Conservation (phyloP, 495 filamentous ascomycete genomes). For the Hypoxylon rickii region DNA sequence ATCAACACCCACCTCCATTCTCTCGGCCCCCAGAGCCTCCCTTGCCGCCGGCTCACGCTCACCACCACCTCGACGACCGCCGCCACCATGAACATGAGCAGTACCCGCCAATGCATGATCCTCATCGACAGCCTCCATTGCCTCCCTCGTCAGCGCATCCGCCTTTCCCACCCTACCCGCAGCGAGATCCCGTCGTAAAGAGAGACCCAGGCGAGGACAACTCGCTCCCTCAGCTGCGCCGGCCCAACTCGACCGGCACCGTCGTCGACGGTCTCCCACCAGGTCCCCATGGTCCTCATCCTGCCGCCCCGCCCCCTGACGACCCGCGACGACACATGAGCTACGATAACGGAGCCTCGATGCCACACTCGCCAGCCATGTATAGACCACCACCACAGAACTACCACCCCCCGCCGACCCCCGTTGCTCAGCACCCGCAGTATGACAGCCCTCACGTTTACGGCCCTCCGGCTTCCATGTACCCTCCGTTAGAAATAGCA, state of each 20-base stretch:
- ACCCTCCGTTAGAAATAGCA: conserved; percentile 50
- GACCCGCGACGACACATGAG: conserved; percentile 53
- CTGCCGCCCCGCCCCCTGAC: conserved; percentile 38
- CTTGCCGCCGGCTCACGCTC: conserved; percentile 38
- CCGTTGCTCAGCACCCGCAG: conserved; percentile 45
- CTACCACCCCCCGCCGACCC: conserved; percentile 50
- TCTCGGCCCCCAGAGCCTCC: conserved; percentile 46
- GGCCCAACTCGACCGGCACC: conserved; percentile 50
- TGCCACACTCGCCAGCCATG: conserved; percentile 45
- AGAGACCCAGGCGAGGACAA: conserved; percentile 53
- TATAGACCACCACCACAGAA: conserved; percentile 47
- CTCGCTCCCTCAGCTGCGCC: conserved; percentile 48
- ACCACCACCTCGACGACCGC: conserved; percentile 52
- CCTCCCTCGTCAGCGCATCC: conserved; percentile 53
- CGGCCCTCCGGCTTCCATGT: conserved; percentile 38
- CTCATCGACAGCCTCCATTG: conserved; percentile 46
- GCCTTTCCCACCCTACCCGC: conserved; percentile 43
- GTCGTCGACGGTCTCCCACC: conserved; percentile 43
- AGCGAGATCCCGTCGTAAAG: conserved; percentile 54
- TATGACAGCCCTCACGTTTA: conserved; percentile 50
- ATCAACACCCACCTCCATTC: conserved; percentile 48
- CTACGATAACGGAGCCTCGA: conserved; percentile 47
- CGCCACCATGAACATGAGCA: conserved; percentile 55
- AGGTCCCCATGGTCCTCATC: conserved; percentile 42
- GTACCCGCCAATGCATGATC: conserved; percentile 56